Evolutionary conservation across 169 alveolate species (phyloP), one percentile per base, ranked within the genome.

Genomic region (Perkinsus olseni): DNA sequence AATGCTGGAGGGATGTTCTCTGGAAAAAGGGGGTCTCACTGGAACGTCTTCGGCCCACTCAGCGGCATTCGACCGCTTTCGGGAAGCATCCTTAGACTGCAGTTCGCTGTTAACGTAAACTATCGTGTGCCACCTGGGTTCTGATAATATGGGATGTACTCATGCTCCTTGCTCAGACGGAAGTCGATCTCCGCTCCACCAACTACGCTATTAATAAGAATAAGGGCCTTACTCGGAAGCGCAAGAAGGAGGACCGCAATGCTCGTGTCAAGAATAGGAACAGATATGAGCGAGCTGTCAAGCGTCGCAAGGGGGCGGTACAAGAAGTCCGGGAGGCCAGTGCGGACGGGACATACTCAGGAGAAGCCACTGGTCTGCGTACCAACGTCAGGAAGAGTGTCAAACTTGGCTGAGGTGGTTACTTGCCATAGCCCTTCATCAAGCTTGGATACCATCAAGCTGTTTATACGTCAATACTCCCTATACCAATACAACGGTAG

Each of bases 221-320:
- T 48, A 97, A 96, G 92, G 99, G 99, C 39, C 95, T 98, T 40
- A 96, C 97, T 31, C 93, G 98, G 38, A 96, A 96, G 95, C 96
- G 99, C 93, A 96, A 97, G 96, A 97, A 97, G 96, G 97, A 97
- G 0, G 97, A 96, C 74, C 97, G 98, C 38, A 97, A 97, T 95
- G 98, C 99, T 51, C 96, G 99, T 93, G 99, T 97, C 31, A 96
- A 96, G 90, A 96, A 97, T 91, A 96, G 97, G 96, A 94, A 92
- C 38, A 97, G 97, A 95, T 98, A 93, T 93, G 95, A 97, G 92
- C 97, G 97, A 95, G 97, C 97, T 50, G 50, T 95, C 93, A 96
- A 96, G 62, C 50, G 50, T 40, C 50, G 50, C 11, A 40, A 40
- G 95, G 92, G 74, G 28, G 82, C 82, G 17, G 82, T 62, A 8